These are phyloP conservation scores for Rhodofomes roseus DNA, from an alignment of 1,284 basidiomycete species.

Conservation along the genomic window DNA sequence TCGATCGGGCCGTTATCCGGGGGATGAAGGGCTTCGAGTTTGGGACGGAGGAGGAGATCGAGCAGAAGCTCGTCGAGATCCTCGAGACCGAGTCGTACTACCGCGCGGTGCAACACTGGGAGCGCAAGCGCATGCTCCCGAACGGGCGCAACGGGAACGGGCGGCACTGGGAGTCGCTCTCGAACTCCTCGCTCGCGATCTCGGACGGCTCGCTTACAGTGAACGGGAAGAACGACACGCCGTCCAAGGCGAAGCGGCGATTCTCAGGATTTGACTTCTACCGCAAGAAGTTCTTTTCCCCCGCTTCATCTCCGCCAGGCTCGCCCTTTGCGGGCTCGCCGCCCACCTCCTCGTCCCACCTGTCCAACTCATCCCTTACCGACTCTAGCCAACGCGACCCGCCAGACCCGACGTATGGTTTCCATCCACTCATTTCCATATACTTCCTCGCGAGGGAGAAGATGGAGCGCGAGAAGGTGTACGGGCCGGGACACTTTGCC, in stretches of 20 bases:
- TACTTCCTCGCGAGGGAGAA: constrained; percentile 96
- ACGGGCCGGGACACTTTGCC: constrained; percentile 92
- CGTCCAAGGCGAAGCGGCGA: constrained; percentile 52
- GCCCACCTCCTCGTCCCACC: constrained; percentile 51
- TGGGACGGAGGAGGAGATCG: constrained; percentile 84
- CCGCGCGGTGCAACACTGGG: constrained; percentile 74
- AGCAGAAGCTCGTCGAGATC: constrained; percentile 68
- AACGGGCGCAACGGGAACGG: constrained; percentile 44
- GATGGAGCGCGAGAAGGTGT: constrained; percentile 89
- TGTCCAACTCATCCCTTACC: constrained; percentile 41
- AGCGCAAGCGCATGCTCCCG: constrained; percentile 52
- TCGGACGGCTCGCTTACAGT: constrained; percentile 44
- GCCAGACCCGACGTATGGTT: constrained; percentile 86
- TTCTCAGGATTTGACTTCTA: constrained; percentile 98
- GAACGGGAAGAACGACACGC: constrained; percentile 37
- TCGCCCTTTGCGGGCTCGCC: constrained; percentile 45
- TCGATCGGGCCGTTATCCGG: constrained; percentile 83
- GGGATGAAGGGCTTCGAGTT: constrained; percentile 98
- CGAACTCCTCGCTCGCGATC: constrained; percentile 63
- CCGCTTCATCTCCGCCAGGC: constrained; percentile 55
- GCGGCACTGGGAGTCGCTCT: constrained; percentile 48
- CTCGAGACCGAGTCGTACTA: constrained; percentile 80
- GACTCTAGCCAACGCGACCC: constrained; percentile 46
- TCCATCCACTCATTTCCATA: constrained; percentile 93
- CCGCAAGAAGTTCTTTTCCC: constrained; percentile 83